Evolutionary conservation across 495 filamentous ascomycete species (phyloP).

Genomic region (Trichoderma erinaceum): DNA sequence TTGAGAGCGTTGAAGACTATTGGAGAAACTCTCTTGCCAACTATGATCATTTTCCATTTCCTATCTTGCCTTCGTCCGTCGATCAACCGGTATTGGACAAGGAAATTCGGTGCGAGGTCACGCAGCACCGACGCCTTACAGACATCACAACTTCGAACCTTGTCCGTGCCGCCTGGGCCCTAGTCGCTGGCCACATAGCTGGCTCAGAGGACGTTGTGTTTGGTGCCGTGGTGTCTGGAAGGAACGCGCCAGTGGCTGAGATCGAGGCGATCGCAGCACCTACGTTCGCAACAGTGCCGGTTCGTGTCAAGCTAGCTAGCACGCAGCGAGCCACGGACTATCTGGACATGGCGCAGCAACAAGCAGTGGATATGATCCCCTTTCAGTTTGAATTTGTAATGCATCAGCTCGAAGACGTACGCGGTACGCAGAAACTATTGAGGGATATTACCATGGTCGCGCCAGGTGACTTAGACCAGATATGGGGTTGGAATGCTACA

Average conservation of each 20-base stretch:
- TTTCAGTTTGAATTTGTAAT: no score
- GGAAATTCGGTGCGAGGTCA: background rate
- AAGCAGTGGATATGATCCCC: no score
- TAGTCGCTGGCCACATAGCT: constrained; percentile 42
- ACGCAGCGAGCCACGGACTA: no score
- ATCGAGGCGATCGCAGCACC: constrained; percentile 49
- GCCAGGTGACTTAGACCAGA: no score
- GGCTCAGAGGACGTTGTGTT: constrained; percentile 46
- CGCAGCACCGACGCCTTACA: background rate
- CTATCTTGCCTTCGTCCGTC: background rate
- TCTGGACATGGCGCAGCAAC: no score
- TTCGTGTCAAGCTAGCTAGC: no score
- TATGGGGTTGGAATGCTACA: no score
- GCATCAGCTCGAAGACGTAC: no score
- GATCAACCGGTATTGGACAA: background rate
- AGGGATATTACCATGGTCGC: no score
- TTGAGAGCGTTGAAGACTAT: background rate
- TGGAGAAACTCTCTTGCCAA: background rate
- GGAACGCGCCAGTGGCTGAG: constrained; percentile 45
- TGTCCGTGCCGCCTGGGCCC: constrained; percentile 50
- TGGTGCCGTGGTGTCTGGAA: constrained; percentile 50
- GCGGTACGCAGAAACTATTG: no score
- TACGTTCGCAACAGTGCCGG: constrained; percentile 41
- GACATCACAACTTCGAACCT: constrained; percentile 42
- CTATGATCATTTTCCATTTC: background rate